A percentile compares a stretch with the other conserved stretches of the same genome.
Conservation (phyloP, 345 rosid genomes). For the Schrenkiella parvula region DNA sequence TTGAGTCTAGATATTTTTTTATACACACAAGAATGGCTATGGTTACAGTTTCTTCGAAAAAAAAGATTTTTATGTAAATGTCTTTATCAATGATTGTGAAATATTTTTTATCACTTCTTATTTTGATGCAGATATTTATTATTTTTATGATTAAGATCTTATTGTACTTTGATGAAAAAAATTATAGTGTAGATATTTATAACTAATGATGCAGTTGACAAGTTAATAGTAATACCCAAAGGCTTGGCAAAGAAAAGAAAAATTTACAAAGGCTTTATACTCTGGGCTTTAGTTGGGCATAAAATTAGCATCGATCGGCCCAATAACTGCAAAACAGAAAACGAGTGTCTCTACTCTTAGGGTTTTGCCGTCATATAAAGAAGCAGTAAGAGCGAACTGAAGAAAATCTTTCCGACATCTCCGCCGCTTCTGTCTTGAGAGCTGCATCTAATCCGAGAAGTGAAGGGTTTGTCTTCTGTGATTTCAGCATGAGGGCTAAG, state of each 20-base stretch:
- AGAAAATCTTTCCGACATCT: background rate
- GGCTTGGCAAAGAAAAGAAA: background rate
- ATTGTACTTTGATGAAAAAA: background rate
- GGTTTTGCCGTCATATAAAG: conserved; percentile 27
- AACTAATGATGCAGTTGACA: background rate
- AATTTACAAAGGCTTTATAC: background rate
- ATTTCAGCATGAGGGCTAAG: conserved; percentile 78
- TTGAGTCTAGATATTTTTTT: background rate
- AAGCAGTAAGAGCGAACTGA: background rate
- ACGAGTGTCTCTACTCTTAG: conserved; percentile 14
- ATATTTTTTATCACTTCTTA: background rate
- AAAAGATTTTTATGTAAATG: background rate
- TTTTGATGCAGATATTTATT: background rate
- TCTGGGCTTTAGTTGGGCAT: background rate
- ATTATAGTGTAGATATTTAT: background rate
- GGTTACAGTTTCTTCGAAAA: background rate
- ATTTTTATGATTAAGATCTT: background rate
- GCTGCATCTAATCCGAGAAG: conserved; percentile 23
- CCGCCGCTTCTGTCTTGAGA: background rate
- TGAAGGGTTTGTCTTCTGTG: background rate
- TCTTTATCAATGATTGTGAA: conserved; percentile 10
- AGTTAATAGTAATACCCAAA: background rate
- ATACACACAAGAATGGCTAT: conserved; percentile 3
- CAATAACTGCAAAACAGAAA: background rate
- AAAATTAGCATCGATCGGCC: background rate